Conservation (phyloP, 495 filamentous ascomycete species). For the Patellaria atrata region DNA sequence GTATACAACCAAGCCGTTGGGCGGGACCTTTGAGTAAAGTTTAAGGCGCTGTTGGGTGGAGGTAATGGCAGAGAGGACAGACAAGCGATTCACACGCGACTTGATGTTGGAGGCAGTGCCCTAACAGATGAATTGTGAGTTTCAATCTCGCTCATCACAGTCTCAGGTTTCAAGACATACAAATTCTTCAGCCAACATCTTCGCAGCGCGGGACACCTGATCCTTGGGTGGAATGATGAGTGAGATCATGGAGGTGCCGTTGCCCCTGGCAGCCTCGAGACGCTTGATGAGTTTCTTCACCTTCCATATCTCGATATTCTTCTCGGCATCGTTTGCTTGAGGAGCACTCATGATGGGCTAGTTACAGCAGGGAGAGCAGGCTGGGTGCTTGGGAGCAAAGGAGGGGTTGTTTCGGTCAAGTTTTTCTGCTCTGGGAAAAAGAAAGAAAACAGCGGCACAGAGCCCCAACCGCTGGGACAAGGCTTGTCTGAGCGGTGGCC, state of each 20-base stretch:
- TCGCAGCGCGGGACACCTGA: constrained; percentile 87
- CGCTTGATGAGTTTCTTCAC: constrained; percentile 97
- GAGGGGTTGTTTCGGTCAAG: too few species aligned
- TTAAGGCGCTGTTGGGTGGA: constrained; percentile 98
- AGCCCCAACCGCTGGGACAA: too few species aligned
- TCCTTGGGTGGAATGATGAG: constrained; percentile 98
- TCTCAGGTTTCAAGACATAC: constrained; percentile 38
- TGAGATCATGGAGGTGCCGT: constrained; percentile 97
- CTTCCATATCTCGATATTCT: constrained; percentile 90
- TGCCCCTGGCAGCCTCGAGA: constrained; percentile 63
- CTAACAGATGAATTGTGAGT: constrained; percentile 6
- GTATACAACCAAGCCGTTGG: constrained; percentile 95
- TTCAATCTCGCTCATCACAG: too few species aligned
- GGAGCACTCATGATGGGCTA: constrained; percentile 71
- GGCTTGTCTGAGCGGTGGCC: too few species aligned
- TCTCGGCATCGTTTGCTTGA: constrained; percentile 86
- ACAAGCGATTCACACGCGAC: constrained; percentile 95
- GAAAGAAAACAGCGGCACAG: too few species aligned
- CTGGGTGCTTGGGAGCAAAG: too few species aligned
- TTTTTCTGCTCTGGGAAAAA: too few species aligned
- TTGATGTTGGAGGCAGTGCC: constrained; percentile 99
- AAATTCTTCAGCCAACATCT: constrained; percentile 99
- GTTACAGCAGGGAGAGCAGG: constrained; percentile 5
- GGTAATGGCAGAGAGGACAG: constrained; percentile 92
- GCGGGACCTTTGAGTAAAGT: constrained; percentile 94